These are phyloP conservation scores for Aureobasidium sp. DNA, from an alignment of 2,329 filamentous ascomycete genomes.

Conservation along the genomic window DNA sequence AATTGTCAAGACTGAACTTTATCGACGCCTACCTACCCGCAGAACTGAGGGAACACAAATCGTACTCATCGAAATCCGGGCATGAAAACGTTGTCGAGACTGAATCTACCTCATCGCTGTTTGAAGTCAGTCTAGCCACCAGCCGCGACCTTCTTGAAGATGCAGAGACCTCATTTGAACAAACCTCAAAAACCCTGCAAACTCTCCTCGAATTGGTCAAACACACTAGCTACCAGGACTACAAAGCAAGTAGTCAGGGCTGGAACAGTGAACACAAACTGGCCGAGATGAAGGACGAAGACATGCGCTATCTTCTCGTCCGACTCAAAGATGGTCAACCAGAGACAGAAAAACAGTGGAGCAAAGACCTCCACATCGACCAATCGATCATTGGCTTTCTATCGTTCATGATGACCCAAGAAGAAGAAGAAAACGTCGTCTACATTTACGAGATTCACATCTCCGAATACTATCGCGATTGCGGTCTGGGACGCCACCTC, in stretches of 20 bases:
- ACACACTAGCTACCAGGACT: slow-evolving; percentile 57
- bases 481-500: slow-evolving; percentile 53
- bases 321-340: slow-evolving; percentile 23
- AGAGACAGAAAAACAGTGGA: neutral
- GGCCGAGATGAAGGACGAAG: slow-evolving; percentile 60
- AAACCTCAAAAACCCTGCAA: neutral
- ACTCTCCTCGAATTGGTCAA: slow-evolving; percentile 47
- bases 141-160: neutral
- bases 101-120: neutral
- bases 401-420: slow-evolving; percentile 66
- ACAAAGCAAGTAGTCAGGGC: slow-evolving; percentile 53
- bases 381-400: slow-evolving; percentile 36
- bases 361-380: neutral
- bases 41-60: neutral
- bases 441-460: slow-evolving; percentile 79
- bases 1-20: neutral
- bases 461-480: slow-evolving; percentile 41
- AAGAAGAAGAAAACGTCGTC: slow-evolving; percentile 57
- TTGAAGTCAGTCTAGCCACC: neutral
- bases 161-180: neutral
- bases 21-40: neutral
- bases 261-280: slow-evolving; percentile 59
- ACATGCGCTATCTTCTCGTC: slow-evolving; percentile 63
- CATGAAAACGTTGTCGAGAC: neutral
- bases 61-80: neutral